Base-by-base conservation (phyloP, 768 basidiomycete species). In the Suillus alpinus region DNA sequence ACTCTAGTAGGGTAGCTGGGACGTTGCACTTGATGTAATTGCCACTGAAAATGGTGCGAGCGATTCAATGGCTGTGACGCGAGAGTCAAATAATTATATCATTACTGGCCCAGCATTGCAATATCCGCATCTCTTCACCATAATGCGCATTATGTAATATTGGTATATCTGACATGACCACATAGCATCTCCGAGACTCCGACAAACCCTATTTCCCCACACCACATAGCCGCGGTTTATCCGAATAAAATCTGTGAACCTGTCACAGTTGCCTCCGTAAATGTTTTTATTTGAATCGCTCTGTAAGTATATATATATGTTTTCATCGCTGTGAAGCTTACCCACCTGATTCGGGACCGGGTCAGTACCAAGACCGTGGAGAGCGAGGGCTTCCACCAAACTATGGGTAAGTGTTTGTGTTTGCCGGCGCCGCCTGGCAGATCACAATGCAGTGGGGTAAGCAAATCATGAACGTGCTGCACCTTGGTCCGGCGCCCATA, bases 161-260 rank as follows among this genome's bases (percentile, higher is more conserved):
- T 20, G 18, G 10, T n/a, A 18, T 50, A n/a, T 20, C 46, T 16
- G 23, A 26, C 26, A 13, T n/a, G 41, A 29, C 14, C 18, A 34
- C 50, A 31, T 36, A 18, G n/a, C 16, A 59, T 57, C n/a, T 20
- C 53, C n/a, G 26, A 26, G 26, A 26, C 26, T 26, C 26, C 20
- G 37, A 41, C 26, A 26, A 41, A 34, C n/a, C 18, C 23, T 60
- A 60, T 59, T 58, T 20, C 59, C 39, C 57, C 29, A 59, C 49
- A 31, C 31, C 18, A 32, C 10, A 50, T 9, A 14, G 29, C 59
- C n/a, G 36, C n/a, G 10, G 50, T 51, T 49, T 32, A 12, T 32
- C 31, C 12, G 12, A 51, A 34, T 20, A 13, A 6, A 10, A n/a
- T 51, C 10, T 34, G n/a, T 34, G 32, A 36, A 36, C 36, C 4